Evolutionary conservation across 352 stramenopile species (phyloP).

Genomic region (Phytopythium helicoides): DNA sequence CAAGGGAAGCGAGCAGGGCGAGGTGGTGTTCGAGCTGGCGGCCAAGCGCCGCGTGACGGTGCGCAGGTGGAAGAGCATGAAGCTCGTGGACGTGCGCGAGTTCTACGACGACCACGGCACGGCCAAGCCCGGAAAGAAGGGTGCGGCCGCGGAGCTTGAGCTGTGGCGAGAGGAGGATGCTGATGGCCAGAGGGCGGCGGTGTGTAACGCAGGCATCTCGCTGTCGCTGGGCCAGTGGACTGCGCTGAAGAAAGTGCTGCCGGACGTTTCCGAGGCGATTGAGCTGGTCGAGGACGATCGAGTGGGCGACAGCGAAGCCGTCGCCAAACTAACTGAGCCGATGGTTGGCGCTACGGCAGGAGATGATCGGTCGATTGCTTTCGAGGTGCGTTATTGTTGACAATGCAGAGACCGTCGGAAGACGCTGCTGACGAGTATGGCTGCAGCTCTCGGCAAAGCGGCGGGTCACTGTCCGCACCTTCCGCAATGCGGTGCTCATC

Average conservation of each 20-base stretch:
- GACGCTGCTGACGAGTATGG: not conserved
- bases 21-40: constrained; percentile 51
- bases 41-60: constrained; percentile 56
- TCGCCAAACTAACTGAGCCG: constrained; percentile 25
- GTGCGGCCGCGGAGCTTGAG: constrained; percentile 16
- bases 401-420: not conserved
- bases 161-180: not conserved
- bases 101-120: constrained; percentile 68
- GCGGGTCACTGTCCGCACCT: constrained; percentile 44
- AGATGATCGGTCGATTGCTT: constrained; percentile 43
- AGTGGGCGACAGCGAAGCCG: constrained; percentile 24
- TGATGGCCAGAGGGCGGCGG: no score
- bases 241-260: constrained; percentile 33
- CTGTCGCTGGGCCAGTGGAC: constrained; percentile 54
- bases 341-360: constrained; percentile 26
- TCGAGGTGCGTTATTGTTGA: constrained; percentile 26
- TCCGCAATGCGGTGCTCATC: constrained; percentile 46
- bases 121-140: constrained; percentile 74
- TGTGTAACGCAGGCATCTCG: constrained; percentile 41
- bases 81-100: constrained; percentile 72
- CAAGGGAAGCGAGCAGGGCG: constrained; percentile 12
- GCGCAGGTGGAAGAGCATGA: constrained; percentile 47
- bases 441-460: constrained; percentile 55
- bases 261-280: constrained; percentile 40
- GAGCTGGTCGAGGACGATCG: constrained; percentile 42